Evolutionary conservation across 148 eudicot species (phyloP).

Genomic region (Suaeda aralocaspica): DNA sequence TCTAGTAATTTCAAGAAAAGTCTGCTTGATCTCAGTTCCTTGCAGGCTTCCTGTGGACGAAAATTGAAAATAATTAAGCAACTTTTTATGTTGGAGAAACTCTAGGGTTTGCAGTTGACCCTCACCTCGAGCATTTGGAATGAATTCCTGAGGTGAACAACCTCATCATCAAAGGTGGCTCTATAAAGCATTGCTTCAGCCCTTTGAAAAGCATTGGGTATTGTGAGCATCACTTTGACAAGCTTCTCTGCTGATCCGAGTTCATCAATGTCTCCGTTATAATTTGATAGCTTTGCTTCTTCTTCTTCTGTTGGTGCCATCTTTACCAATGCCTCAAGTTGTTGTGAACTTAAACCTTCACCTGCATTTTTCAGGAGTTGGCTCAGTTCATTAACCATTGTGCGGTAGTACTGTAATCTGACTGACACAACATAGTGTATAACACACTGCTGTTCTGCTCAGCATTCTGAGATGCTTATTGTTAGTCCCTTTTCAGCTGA

Average conservation of each 20-base stretch:
- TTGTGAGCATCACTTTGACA: slow-evolving; percentile 53
- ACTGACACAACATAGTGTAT: background rate
- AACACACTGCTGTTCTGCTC: background rate
- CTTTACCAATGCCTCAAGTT: slow-evolving; percentile 76
- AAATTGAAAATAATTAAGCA: background rate
- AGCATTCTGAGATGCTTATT: background rate
- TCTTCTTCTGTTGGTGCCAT: slow-evolving; percentile 97
- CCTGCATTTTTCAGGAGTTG: slow-evolving; percentile 40
- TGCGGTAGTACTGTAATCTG: background rate
- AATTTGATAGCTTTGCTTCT: slow-evolving; percentile 60
- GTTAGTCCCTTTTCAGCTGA: too few species aligned
- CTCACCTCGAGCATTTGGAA: slow-evolving; percentile 90
- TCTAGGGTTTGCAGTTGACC: slow-evolving; percentile 2
- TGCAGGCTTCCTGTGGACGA: slow-evolving; percentile 74
- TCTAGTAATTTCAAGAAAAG: slow-evolving; percentile 87
- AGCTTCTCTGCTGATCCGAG: slow-evolving; percentile 79
- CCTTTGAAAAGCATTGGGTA: slow-evolving; percentile 75
- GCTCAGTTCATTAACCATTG: slow-evolving; percentile 1
- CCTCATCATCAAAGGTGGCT: slow-evolving; percentile 91
- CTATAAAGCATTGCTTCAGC: slow-evolving; percentile 88
- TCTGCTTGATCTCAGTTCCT: slow-evolving; percentile 85
- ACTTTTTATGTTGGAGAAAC: background rate
- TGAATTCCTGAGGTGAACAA: slow-evolving; percentile 71
- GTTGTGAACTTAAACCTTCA: slow-evolving; percentile 72
- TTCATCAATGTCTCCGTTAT: slow-evolving; percentile 56